These are phyloP conservation scores for Kazachstania sp. DNA, from an alignment of 1,139 yeast genomes.

Conservation along the genomic window DNA sequence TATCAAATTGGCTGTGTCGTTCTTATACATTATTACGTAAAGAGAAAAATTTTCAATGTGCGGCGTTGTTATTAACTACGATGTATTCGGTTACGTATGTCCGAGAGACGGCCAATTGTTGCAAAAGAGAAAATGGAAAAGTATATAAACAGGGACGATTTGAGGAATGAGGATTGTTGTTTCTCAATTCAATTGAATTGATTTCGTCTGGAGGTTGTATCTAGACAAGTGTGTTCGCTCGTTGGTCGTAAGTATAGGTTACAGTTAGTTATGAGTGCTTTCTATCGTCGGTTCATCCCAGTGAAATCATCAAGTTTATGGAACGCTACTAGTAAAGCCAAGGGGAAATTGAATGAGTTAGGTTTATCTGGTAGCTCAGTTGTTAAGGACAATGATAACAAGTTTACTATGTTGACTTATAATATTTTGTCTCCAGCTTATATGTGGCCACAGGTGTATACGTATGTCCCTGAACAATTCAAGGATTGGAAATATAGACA, in stretches of 20 bases:
- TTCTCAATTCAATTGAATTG: no score
- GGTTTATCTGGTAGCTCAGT: neutral
- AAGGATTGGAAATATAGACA: conserved; percentile 45
- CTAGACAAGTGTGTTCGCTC: no score
- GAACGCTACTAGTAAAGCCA: neutral
- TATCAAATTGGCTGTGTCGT: no score
- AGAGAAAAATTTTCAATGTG: neutral
- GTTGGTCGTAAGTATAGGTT: no score
- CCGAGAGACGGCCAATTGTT: no score
- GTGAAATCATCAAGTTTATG: conserved; percentile 3
- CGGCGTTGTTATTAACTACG: neutral
- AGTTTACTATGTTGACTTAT: conserved; percentile 35
- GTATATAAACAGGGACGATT: no score
- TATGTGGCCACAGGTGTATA: conserved; percentile 49
- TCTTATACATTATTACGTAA: neutral
- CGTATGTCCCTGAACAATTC: conserved; percentile 39
- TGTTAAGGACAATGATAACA: conserved; percentile 1
- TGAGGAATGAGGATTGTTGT: no score
- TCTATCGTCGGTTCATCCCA: conserved; percentile 14
- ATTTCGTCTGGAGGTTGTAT: no score
- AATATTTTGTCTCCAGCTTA: conserved; percentile 50
- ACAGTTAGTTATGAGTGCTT: conserved; percentile 5
- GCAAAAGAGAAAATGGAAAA: no score
- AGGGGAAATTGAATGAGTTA: neutral
- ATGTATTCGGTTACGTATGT: no score